Conservation (phyloP, 106 monocot species). For the Dendrobium chrysotoxum region DNA sequence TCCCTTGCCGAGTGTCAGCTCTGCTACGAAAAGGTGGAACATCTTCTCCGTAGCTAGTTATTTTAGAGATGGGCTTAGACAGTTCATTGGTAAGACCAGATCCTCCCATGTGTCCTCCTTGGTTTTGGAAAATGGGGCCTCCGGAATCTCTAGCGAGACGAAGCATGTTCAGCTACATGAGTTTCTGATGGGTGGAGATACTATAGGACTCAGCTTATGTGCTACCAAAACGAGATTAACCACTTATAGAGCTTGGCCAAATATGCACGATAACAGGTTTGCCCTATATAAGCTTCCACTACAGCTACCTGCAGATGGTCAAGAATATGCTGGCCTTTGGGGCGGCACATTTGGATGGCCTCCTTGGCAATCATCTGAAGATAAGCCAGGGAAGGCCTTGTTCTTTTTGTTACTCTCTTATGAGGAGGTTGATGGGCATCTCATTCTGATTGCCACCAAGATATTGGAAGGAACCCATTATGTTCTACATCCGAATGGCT, state of each 20-base stretch:
- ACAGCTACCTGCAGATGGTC: constrained; percentile 20
- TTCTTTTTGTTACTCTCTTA: constrained; percentile 74
- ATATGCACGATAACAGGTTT: constrained; percentile 73
- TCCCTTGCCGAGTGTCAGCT: neutral
- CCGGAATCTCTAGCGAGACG: constrained; percentile 15
- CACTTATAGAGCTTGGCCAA: constrained; percentile 67
- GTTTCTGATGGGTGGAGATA: constrained; percentile 48
- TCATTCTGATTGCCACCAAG: constrained; percentile 62
- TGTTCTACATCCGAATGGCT: constrained; percentile 90
- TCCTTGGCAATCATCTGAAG: constrained; percentile 27
- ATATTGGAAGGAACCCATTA: constrained; percentile 86
- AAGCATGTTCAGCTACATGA: constrained; percentile 50
- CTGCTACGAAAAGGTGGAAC: constrained; percentile 20
- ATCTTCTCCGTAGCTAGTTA: constrained; percentile 40
- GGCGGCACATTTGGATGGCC: constrained; percentile 88
- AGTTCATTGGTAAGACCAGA: constrained; percentile 35
- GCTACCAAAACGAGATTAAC: constrained; percentile 53
- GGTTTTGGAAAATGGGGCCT: constrained; percentile 4
- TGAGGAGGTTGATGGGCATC: constrained; percentile 37
- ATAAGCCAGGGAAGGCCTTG: constrained; percentile 62
- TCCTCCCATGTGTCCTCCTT: neutral
- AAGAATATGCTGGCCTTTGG: constrained; percentile 72
- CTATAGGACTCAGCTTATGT: constrained; percentile 41
- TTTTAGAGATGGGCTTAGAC: constrained; percentile 34
- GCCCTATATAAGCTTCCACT: constrained; percentile 76